Conservation (phyloP, 441 rosid species). For the Arabidopsis hybrid region DNA sequence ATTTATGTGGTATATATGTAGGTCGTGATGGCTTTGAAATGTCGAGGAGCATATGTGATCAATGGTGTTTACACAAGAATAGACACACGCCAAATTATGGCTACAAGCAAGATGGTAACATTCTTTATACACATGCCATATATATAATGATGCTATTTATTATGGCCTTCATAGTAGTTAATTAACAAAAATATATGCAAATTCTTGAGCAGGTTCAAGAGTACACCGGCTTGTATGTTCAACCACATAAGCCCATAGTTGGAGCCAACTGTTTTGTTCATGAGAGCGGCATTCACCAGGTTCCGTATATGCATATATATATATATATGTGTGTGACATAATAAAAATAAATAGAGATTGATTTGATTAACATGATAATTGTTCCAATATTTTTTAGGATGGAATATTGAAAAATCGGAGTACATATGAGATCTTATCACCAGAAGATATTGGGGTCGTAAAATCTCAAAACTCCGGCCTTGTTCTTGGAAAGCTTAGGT, state of each 20-base stretch:
- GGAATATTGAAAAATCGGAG: conserved; percentile 42
- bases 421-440: conserved; percentile 44
- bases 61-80: conserved; percentile 82
- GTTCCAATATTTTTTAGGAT: conserved; percentile 26
- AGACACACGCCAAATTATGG: conserved; percentile 70
- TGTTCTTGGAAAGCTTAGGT: conserved; percentile 44
- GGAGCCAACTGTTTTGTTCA: conserved; percentile 89
- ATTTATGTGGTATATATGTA: background rate
- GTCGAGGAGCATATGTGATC: conserved; percentile 65
- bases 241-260: conserved; percentile 94
- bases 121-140: background rate
- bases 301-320: conserved; percentile 16
- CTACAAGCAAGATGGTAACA: conserved; percentile 90
- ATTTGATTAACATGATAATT: background rate
- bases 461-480: conserved; percentile 28
- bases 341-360: background rate
- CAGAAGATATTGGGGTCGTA: conserved; percentile 39
- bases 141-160: background rate
- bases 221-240: conserved; percentile 75
- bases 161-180: background rate
- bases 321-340: background rate
- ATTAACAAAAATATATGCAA: conserved; percentile 5
- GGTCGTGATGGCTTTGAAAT: conserved; percentile 94
- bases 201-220: conserved; percentile 72
- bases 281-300: conserved; percentile 91